phyloP scores from a whole-genome alignment of 805 yeast species.

The Lipomyces chichibuensis region DNA sequence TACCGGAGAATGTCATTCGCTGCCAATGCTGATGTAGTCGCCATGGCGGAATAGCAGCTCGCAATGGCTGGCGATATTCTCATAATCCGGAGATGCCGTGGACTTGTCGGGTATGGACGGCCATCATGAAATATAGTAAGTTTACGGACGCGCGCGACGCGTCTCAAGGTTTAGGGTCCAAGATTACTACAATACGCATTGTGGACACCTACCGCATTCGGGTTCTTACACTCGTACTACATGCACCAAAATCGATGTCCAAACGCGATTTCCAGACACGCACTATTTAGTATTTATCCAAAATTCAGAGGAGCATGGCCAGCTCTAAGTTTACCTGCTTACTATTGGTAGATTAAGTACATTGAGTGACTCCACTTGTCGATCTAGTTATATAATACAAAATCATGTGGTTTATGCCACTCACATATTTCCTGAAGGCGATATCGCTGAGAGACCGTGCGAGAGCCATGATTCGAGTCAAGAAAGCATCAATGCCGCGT shows the following conservation, averaged over 20 bases:
- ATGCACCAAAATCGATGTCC: background rate
- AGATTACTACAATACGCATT: too few relatives aligned
- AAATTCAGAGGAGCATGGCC: background rate
- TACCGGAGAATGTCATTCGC: constrained; percentile 84
- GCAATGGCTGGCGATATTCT: too few relatives aligned
- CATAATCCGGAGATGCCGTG: too few relatives aligned
- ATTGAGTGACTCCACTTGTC: background rate
- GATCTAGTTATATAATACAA: background rate
- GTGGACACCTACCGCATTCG: too few relatives aligned
- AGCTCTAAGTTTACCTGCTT: background rate
- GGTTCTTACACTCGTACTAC: too few relatives aligned
- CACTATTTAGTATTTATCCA: background rate
- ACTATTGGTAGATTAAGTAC: background rate
- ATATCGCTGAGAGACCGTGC: background rate
- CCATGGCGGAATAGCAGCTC: constrained; percentile 73
- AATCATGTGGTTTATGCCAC: constrained; percentile 12
- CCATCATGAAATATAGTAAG: too few relatives aligned
- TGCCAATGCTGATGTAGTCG: constrained; percentile 85
- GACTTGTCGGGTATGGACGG: too few relatives aligned
- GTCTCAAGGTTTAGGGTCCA: too few relatives aligned
- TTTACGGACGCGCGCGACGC: too few relatives aligned
- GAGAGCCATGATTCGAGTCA: background rate
- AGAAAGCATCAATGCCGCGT: background rate
- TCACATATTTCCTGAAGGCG: constrained; percentile 4
- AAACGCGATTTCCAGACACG: background rate